Evolutionary conservation across 345 rosid genomes (phyloP), one percentile per base, ranked within the genome.

Genomic region (Cardamine chenopodiifolia): DNA sequence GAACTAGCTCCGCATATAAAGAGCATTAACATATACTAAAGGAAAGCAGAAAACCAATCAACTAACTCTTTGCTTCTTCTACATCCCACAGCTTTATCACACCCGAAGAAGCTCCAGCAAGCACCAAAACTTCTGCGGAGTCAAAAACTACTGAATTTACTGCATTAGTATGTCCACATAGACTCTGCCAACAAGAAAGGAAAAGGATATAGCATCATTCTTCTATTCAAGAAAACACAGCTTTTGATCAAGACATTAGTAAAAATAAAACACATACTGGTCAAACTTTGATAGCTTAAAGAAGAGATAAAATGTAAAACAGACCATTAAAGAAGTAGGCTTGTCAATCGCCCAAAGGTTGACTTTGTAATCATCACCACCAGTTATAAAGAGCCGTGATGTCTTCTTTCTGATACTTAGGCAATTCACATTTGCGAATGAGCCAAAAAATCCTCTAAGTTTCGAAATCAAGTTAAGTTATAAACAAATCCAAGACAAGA

Each of bases 321-420:
- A 67, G 7, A 95, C 99, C 99, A 90, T 86, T 49, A 92, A 79
- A 62, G 97, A 88, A 78, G 87, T 85, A 58, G 94, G 89, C 62
- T 90, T 95, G 62, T 96, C 99, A 10, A 92, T 87, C 3, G 93
- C 84, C 99, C 99, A 95, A 62, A 95, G 91, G 80, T 95, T 95
- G 70, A 90, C 96, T 50, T 88, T 92, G 62, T 81, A 78, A 80
- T 95, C 99, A 86, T 92, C 99, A 58, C 97, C 92, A 5, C 99
- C 99, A 1, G 93, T 92, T 35, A 92, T 72, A 73, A 89, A 79
- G 62, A 90, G 83, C 76, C 97, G 84, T 68, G 89, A 81, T 3
- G 86, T 83, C 85, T 92, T 95, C 78, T 87, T 95, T 60, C 97
- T 97, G 2, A 95, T 85, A 65, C 74, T 77, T 20, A 95, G 70